Base-by-base conservation (phyloP, 2,329 filamentous ascomycete species). In the Sporothrix brasiliensis region DNA sequence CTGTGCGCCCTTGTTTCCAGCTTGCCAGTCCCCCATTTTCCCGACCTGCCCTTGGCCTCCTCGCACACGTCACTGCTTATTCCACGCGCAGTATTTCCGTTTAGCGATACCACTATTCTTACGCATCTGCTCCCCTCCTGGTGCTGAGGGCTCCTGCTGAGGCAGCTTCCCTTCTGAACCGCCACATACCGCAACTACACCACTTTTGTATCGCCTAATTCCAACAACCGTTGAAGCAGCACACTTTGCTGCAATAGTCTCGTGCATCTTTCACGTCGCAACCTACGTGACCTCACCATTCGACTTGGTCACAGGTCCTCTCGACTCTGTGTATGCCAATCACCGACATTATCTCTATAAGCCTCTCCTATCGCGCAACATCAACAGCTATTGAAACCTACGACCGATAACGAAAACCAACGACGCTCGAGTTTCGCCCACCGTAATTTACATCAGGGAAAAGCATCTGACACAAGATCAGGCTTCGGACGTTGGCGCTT, bases 221-320 rank as follows among this genome's bases (percentile, higher is more conserved):
- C 27, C 30, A 6, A 13, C 54, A 58, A 41, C 39, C 19, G 7
- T n/a, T 39, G 21, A 63, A 16, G 27, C 24, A 6, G 39, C 58
- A 63, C 7, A 5, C 21, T 47, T 47, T 14, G 54, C 9, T 19
- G 34, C 54, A 34, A 3, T n/a, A 69, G 72, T 70, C 72, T 70
- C 68, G 72, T 72, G 72, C 69, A 65, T 41, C 63, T 66, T 50
- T 21, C 21, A 56, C 54, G 44, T 30, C n/a, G 19, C 60, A 13
- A 14, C 7, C 30, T 66, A 24, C 16, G 58, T 63, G 58, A 63
- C 11, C 27, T 34, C 44, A 60, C 41, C 44, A 63, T 44, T 19
- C 39, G 39, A 47, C n/a, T 44, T 30, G 34, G 30, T 34, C 39
- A 24, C 14, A 11, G 27, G 49, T 27, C 41, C 61, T 39, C 44